Percentiles rank a stretch among this genome's conserved stretches.
Evolutionary conservation across 345 rosid species (phyloP).

Genomic region (Murraya koenigii): DNA sequence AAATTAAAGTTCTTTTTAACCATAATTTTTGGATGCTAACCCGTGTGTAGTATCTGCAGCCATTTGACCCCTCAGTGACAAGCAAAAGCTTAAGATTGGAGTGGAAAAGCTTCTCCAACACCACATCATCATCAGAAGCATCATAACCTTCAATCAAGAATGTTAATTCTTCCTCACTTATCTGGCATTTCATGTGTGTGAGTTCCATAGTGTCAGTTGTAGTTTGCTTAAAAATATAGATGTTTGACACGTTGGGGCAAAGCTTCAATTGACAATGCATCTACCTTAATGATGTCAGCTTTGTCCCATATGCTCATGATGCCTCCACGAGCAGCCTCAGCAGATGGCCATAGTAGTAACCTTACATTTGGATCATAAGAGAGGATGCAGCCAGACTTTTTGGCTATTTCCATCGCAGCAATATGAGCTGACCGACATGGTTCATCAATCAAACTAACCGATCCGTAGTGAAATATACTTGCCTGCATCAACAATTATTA

Average conservation of each 20-base stretch:
- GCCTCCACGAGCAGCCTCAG: slow-evolving; percentile 52
- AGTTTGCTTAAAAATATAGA: background rate
- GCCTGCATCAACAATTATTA: slow-evolving; percentile 38
- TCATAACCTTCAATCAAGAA: slow-evolving; percentile 38
- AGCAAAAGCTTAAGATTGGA: slow-evolving; percentile 54
- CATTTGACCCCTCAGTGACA: slow-evolving; percentile 56
- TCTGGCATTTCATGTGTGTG: slow-evolving; percentile 15
- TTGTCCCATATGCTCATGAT: slow-evolving; percentile 66
- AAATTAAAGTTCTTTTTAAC: background rate
- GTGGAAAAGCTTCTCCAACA: slow-evolving; percentile 49
- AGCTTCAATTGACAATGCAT: background rate
- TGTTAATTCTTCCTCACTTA: slow-evolving; percentile 43
- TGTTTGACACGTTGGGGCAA: background rate
- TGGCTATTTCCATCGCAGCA: slow-evolving; percentile 60
- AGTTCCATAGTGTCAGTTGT: background rate
- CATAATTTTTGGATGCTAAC: slow-evolving; percentile 17
- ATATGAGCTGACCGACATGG: slow-evolving; percentile 64
- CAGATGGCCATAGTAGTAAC: slow-evolving; percentile 57
- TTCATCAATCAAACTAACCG: slow-evolving; percentile 65
- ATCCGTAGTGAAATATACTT: slow-evolving; percentile 59
- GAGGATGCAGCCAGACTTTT: slow-evolving; percentile 51
- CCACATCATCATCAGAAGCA: slow-evolving; percentile 37
- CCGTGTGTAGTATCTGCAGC: slow-evolving; percentile 59
- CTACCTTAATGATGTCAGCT: slow-evolving; percentile 64
- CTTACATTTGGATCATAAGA: slow-evolving; percentile 67